Evolutionary conservation across 2,329 filamentous ascomycete species (phyloP).

Genomic region (Cladorrhinum sp.): DNA sequence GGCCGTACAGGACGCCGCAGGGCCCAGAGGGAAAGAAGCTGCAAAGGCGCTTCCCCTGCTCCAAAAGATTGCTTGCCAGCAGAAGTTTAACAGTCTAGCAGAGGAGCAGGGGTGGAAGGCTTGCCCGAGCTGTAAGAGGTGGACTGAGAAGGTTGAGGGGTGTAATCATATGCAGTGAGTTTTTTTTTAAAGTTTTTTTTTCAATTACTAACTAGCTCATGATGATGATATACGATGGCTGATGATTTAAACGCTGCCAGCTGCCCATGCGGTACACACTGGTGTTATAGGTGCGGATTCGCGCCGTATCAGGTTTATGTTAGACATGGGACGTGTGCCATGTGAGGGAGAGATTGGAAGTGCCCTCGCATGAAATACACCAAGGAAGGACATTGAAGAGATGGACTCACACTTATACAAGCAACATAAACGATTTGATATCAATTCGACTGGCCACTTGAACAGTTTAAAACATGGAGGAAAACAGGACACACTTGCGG

Average conservation of each 20-base stretch:
- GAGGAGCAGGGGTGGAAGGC: constrained; percentile 18
- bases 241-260: constrained; percentile 4
- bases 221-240: not conserved
- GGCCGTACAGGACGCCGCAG: not conserved
- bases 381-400: no score
- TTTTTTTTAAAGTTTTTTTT: no score
- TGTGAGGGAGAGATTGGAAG: not conserved
- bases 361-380: no score
- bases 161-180: constrained; percentile 25
- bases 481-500: no score
- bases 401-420: no score
- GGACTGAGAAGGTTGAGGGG: constrained; percentile 22
- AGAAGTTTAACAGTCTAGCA: constrained; percentile 2
- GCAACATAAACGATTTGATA: no score
- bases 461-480: no score
- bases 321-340: not conserved
- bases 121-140: constrained; percentile 19
- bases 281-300: constrained; percentile 23
- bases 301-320: constrained; percentile 12
- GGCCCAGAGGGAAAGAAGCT: no score
- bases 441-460: no score
- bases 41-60: not conserved
- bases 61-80: not conserved
- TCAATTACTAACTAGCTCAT: no score
- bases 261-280: constrained; percentile 21